These are phyloP conservation scores for Nevesoporus exiguus DNA, from an alignment of 768 basidiomycete species.

Conservation along the genomic window DNA sequence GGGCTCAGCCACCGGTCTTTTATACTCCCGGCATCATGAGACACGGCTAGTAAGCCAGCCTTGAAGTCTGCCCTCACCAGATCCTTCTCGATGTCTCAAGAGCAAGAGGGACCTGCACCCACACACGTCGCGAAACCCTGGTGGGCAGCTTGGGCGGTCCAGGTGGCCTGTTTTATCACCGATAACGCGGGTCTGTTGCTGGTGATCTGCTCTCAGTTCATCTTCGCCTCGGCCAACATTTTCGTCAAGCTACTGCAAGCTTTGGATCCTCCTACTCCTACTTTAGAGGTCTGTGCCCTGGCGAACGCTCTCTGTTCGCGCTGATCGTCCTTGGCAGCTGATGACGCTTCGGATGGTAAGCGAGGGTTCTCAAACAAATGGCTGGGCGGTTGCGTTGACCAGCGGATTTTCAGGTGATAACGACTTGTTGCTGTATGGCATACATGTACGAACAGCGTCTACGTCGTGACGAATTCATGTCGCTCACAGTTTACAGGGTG, in stretches of 20 bases:
- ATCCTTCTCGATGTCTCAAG: neutral
- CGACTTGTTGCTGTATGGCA: constrained; percentile 47
- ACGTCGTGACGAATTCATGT: neutral
- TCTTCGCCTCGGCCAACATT: constrained; percentile 59
- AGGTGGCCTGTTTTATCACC: constrained; percentile 10
- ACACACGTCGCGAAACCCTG: neutral
- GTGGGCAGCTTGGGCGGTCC: neutral
- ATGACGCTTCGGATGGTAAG: constrained; percentile 59
- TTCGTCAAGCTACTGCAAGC: constrained; percentile 60
- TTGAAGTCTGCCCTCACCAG: neutral
- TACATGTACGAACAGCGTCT: constrained; percentile 40
- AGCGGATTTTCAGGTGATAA: constrained; percentile 39
- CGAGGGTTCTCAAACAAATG: neutral
- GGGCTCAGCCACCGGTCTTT: neutral
- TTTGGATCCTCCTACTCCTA: constrained; percentile 55
- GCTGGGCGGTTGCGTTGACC: neutral
- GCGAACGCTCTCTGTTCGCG: neutral
- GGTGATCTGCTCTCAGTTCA: constrained; percentile 53
- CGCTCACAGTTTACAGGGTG: constrained; percentile 25
- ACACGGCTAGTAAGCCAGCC: neutral
- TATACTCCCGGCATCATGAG: neutral
- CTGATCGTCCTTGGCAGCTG: constrained; percentile 33
- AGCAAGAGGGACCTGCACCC: neutral
- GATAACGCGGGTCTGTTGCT: constrained; percentile 59
- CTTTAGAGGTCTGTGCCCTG: constrained; percentile 45